Conservation (phyloP, 768 basidiomycete species). For the Dioszegia crocea region DNA sequence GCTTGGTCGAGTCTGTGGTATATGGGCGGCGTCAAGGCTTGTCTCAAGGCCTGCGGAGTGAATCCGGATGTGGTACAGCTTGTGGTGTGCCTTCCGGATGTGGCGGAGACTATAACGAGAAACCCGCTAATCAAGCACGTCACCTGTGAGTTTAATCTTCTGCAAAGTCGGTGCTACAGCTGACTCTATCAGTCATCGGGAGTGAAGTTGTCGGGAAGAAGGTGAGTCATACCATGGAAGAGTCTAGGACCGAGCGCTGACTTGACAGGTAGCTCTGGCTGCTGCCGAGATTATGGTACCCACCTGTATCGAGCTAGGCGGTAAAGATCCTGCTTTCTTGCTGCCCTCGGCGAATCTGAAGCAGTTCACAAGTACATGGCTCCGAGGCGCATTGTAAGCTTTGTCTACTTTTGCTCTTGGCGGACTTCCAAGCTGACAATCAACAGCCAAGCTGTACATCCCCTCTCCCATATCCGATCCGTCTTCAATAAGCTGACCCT, state of each 20-base stretch:
- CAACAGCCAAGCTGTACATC: constrained; percentile 32
- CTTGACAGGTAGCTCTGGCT: constrained; percentile 61
- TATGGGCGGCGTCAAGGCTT: constrained; percentile 69
- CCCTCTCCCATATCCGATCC: background rate
- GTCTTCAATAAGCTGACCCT: background rate
- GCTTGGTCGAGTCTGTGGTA: constrained; percentile 78
- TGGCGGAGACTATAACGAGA: constrained; percentile 73
- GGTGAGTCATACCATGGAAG: constrained; percentile 36
- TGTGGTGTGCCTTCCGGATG: constrained; percentile 81
- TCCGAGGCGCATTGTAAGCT: constrained; percentile 86
- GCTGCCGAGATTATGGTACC: constrained; percentile 85
- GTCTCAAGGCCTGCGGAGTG: constrained; percentile 75
- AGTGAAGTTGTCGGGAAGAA: constrained; percentile 52
- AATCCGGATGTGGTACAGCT: constrained; percentile 84
- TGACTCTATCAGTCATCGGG: constrained; percentile 45
- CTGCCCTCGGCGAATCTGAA: constrained; percentile 78
- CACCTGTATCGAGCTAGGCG: constrained; percentile 90
- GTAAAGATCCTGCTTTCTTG: constrained; percentile 89
- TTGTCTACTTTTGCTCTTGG: background rate
- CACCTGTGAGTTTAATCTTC: constrained; percentile 53
- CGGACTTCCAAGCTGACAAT: background rate
- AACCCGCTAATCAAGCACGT: constrained; percentile 82
- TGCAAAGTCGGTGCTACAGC: background rate
- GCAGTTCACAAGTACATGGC: constrained; percentile 73
- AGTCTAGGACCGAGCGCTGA: background rate